Conservation (phyloP, 495 filamentous ascomycete genomes). For the Alectoria sarmentosa region DNA sequence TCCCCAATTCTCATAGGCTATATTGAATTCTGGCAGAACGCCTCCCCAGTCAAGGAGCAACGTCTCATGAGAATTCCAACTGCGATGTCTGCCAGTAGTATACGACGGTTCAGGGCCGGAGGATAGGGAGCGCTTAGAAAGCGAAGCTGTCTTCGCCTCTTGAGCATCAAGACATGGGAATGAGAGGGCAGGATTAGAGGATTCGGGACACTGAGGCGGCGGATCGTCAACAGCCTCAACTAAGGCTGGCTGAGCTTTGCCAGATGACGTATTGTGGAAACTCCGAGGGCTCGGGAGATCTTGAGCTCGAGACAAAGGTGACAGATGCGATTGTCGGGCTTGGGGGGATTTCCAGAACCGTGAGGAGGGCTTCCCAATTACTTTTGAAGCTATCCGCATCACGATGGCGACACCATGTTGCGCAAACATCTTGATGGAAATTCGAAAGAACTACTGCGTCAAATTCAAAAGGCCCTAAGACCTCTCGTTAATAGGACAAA, state of each 20-base stretch:
- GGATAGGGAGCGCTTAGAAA: constrained; percentile 59
- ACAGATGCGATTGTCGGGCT: constrained; percentile 23
- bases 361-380: constrained; percentile 1
- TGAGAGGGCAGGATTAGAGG: constrained; percentile 83
- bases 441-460: not conserved
- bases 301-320: constrained; percentile 17
- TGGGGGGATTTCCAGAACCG: constrained; percentile 9
- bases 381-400: constrained; percentile 1
- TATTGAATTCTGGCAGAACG: constrained; percentile 71
- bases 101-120: constrained; percentile 91
- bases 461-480: not conserved
- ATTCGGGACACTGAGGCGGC: constrained; percentile 28
- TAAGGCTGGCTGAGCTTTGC: constrained; percentile 30
- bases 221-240: constrained; percentile 23
- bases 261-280: constrained; percentile 29
- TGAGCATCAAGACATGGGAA: constrained; percentile 95
- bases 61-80: constrained; percentile 64
- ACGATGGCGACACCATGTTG: constrained; percentile 13
- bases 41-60: constrained; percentile 92
- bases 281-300: constrained; percentile 7
- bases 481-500: not conserved
- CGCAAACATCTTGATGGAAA: constrained; percentile 3
- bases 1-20: constrained; percentile 96
- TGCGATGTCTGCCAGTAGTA: constrained; percentile 73
- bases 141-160: constrained; percentile 73